Percentiles rank a stretch among this genome's conserved stretches.
Evolutionary conservation across 257 asterid species (phyloP).

Genomic region (Mentha longifolia): DNA sequence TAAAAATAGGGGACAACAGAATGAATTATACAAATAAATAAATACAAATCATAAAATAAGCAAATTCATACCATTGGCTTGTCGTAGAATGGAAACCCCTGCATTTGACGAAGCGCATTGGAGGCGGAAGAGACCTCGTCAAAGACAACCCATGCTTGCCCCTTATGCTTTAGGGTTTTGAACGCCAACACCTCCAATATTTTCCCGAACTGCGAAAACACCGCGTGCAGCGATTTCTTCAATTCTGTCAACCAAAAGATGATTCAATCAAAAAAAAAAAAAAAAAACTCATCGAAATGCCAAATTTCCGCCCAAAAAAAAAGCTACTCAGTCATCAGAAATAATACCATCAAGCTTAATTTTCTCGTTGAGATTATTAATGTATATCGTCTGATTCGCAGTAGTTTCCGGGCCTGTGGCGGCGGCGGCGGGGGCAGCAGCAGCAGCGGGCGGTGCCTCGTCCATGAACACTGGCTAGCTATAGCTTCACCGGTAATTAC

Average conservation of each 20-base stretch:
- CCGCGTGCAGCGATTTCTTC: slow-evolving; percentile 94
- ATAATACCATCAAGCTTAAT: slow-evolving; percentile 88
- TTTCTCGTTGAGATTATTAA: slow-evolving; percentile 93
- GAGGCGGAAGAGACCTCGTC: slow-evolving; percentile 84
- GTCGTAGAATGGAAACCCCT: slow-evolving; percentile 95
- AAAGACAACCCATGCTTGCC: slow-evolving; percentile 99
- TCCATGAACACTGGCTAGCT: slow-evolving; percentile 57
- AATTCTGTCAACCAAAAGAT: slow-evolving; percentile 47
- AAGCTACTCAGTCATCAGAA: background rate
- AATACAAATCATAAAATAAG: background rate
- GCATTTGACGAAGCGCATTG: slow-evolving; percentile 91
- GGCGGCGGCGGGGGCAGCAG: slow-evolving; percentile 37
- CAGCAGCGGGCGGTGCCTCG: slow-evolving; percentile 50
- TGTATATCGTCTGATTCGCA: slow-evolving; percentile 85
- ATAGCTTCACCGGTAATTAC: slow-evolving; percentile 14
- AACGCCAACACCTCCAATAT: slow-evolving; percentile 92
- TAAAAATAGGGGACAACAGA: background rate
- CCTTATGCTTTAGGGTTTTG: slow-evolving; percentile 99
- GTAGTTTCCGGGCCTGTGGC: slow-evolving; percentile 50
- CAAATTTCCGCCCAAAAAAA: background rate
- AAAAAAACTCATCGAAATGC: background rate
- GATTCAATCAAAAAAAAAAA: background rate
- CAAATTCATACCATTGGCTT: slow-evolving; percentile 75
- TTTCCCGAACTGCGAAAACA: slow-evolving; percentile 95
- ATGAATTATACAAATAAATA: background rate